Evolutionary conservation across 306 rosid genomes (phyloP).

Genomic region (Fragaria ananassa): DNA sequence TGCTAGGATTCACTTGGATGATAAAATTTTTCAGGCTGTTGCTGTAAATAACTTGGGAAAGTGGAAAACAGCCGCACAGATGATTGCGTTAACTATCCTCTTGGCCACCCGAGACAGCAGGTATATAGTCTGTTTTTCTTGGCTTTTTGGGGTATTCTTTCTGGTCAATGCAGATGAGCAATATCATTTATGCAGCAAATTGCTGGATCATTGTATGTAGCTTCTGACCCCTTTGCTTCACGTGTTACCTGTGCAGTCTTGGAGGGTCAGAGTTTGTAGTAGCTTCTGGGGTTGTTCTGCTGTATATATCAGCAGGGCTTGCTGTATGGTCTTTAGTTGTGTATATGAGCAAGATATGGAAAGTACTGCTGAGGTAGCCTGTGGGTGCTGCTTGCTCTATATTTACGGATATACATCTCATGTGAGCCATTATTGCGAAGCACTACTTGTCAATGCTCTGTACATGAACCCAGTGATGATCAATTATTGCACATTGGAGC

Average conservation of each 20-base stretch:
- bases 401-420: constrained; percentile 10
- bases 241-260: constrained; percentile 41
- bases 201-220: constrained; percentile 7
- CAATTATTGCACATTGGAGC: constrained; percentile 15
- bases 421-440: constrained; percentile 9
- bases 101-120: constrained; percentile 88
- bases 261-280: constrained; percentile 65
- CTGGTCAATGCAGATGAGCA: constrained; percentile 6
- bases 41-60: constrained; percentile 99
- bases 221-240: constrained; percentile 20
- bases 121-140: constrained; percentile 28
- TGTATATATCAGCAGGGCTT: constrained; percentile 93
- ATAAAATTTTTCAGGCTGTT: constrained; percentile 60
- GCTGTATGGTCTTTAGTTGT: constrained; percentile 88
- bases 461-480: constrained; percentile 21
- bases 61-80: constrained; percentile 99
- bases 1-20: background rate
- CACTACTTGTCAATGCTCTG: constrained; percentile 2
- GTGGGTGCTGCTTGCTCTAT: constrained; percentile 17
- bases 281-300: constrained; percentile 76
- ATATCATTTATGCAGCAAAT: background rate
- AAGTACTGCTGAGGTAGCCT: constrained; percentile 63
- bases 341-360: constrained; percentile 83
- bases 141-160: constrained; percentile 17
- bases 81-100: constrained; percentile 83